Base-by-base conservation (phyloP, 2,329 filamentous ascomycete genomes). In the Exophiala viscosa region DNA sequence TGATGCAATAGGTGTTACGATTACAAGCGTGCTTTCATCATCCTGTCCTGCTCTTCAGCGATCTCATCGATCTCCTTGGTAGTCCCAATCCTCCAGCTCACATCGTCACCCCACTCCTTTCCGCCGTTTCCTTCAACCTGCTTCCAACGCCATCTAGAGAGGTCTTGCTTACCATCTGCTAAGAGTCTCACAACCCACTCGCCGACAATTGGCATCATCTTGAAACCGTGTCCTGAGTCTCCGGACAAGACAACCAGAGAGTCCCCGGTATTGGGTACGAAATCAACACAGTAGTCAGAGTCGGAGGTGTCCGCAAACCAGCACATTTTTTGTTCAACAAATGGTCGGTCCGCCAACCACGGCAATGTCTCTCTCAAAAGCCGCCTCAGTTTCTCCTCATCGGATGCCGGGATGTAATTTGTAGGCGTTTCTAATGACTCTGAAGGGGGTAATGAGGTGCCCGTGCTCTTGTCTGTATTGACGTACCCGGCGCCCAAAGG, bases 261-360 rank as follows among this genome's bases (percentile, higher is more conserved):
- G 1, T 68, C 66, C 1, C 66, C 64, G 0, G 72, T 78, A 0
- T 69, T 64, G 0, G 81, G 81, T 0, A 84, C 76, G 48, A 75
- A 80, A 62, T 85, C 82, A 39, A 85, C 73, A 44, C 82, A 74
- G 57, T 76, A 85, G 42, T 85, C 79, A 0, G 80, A 82, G 60
- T 84, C 79, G 6, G 67, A 71, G 0, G 80, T 81, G 60, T 86
- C 83, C 0, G 81, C 80, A 54, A 81, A 82, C 82, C 82, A 85
- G 62, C 83, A 85, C n/a, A 85, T 65, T 1, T 72, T 74, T 60
- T 76, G 75, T 28, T 76, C 70, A 1, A 84, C 75, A n/a, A 85
- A 69, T 0, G 81, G 80, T 2, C 82, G 64, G 13, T 81, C 72
- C 0, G 76, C 74, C 15, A 84, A 69, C 38, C 67, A 68, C 8